Conservation (phyloP, 2,329 filamentous ascomycete genomes). For the Aureobasidium sp. region DNA sequence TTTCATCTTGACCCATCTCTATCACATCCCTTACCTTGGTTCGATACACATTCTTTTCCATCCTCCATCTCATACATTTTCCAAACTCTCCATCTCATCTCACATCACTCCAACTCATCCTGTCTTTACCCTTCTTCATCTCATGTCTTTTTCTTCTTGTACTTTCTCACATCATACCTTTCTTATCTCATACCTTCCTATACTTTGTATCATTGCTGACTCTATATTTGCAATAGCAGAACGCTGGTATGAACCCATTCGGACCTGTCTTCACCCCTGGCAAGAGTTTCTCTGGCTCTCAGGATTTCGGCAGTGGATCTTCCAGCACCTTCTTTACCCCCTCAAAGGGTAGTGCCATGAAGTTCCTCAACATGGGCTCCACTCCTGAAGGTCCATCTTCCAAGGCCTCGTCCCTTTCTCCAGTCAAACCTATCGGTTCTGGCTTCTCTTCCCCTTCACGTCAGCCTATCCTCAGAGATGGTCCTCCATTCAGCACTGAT, state of each 20-base stretch:
- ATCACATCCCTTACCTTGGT: background rate
- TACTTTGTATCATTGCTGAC: background rate
- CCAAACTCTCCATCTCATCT: background rate
- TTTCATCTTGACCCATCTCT: background rate
- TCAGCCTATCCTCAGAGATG: background rate
- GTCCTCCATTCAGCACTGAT: slow-evolving; percentile 4
- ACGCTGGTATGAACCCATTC: background rate
- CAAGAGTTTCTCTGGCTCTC: background rate
- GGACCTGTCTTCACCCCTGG: background rate
- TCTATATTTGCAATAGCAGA: background rate
- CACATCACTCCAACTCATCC: background rate
- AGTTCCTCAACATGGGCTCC: background rate
- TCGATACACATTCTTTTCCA: too few relatives aligned
- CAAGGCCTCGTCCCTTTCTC: background rate
- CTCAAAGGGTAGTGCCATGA: background rate
- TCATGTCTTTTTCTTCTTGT: background rate
- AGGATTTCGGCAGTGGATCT: background rate
- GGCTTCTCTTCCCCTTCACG: background rate
- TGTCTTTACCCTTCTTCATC: background rate
- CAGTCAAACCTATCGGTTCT: background rate
- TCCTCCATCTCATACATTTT: background rate
- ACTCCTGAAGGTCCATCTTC: background rate
- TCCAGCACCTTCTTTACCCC: background rate
- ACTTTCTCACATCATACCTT: background rate
- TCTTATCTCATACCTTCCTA: background rate